Percentiles rank a stretch among this genome's conserved stretches.
These are phyloP conservation scores for Kurtzmaniella quercitrusa DNA, from an alignment of 1,139 yeast species.

Conservation along the genomic window DNA sequence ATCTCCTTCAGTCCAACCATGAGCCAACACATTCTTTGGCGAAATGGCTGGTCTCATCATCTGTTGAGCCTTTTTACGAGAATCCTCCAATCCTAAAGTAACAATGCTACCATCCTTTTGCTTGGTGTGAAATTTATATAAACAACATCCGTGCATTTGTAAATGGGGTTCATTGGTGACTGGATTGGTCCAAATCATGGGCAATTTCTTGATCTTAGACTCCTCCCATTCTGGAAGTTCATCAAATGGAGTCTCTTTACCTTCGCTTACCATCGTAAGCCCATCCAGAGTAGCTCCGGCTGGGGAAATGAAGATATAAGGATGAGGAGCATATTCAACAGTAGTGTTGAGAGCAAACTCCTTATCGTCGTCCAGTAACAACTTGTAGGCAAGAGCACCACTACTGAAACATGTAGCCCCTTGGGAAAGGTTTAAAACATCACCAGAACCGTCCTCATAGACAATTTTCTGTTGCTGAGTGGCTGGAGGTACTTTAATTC, in stretches of 20 bases:
- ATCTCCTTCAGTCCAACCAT: slow-evolving; percentile 79
- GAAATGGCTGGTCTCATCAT: slow-evolving; percentile 84
- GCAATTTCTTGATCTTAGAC: slow-evolving; percentile 66
- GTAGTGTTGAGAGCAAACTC: slow-evolving; percentile 68
- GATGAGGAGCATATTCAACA: slow-evolving; percentile 88
- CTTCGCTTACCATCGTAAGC: slow-evolving; percentile 77
- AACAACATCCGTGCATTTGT: slow-evolving; percentile 86
- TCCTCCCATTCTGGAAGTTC: slow-evolving; percentile 80
- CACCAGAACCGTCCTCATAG: slow-evolving; percentile 64
- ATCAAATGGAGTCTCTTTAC: slow-evolving; percentile 61
- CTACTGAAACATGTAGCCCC: slow-evolving; percentile 88
- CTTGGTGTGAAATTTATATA: slow-evolving; percentile 58
- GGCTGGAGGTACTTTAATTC: slow-evolving; percentile 70
- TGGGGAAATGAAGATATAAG: slow-evolving; percentile 77
- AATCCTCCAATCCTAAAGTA: slow-evolving; percentile 58
- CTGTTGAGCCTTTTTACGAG: slow-evolving; percentile 64
- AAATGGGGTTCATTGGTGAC: slow-evolving; percentile 76
- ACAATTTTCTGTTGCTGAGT: slow-evolving; percentile 45
- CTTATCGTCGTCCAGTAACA: slow-evolving; percentile 64
- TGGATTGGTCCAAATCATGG: slow-evolving; percentile 93
- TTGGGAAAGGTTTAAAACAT: slow-evolving; percentile 61
- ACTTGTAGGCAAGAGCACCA: slow-evolving; percentile 70
- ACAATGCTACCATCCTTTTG: slow-evolving; percentile 47
- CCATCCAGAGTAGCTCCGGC: slow-evolving; percentile 84
- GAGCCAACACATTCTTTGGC: slow-evolving; percentile 71